phyloP scores from a whole-genome alignment of 345 rosid species.

The Hibiscus mutabilis region DNA sequence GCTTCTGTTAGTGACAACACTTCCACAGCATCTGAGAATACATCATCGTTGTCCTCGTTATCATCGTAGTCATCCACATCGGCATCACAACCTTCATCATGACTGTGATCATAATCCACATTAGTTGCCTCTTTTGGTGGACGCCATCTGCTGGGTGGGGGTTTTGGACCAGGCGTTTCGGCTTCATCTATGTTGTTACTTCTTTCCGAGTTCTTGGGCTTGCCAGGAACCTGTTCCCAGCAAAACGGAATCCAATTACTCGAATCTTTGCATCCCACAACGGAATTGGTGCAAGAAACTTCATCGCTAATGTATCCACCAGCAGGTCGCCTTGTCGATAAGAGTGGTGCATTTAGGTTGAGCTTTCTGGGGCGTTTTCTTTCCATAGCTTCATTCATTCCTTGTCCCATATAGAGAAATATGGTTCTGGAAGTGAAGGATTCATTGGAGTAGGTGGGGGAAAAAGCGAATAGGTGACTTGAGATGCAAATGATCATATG shows the following conservation, averaged over 20 bases:
- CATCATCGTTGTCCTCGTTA: slow-evolving; percentile 17
- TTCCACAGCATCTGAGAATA: slow-evolving; percentile 43
- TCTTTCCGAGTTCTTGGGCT: slow-evolving; percentile 40
- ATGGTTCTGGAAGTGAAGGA: not conserved
- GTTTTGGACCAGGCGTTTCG: slow-evolving; percentile 58
- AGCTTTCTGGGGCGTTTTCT: slow-evolving; percentile 41
- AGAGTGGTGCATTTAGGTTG: slow-evolving; percentile 62
- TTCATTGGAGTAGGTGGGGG: slow-evolving; percentile 1
- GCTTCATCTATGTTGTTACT: slow-evolving; percentile 16
- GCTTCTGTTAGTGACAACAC: slow-evolving; percentile 73
- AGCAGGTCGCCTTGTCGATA: slow-evolving; percentile 51
- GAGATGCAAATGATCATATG: slow-evolving; percentile 7
- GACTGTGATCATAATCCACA: not conserved
- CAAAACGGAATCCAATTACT: slow-evolving; percentile 59
- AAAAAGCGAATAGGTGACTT: not conserved
- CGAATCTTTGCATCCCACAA: slow-evolving; percentile 13
- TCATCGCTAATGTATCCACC: slow-evolving; percentile 11
- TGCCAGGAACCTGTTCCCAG: slow-evolving; percentile 84
- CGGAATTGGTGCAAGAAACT: slow-evolving; percentile 18
- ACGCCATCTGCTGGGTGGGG: slow-evolving; percentile 53
- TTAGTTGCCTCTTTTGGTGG: slow-evolving; percentile 6
- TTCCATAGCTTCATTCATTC: slow-evolving; percentile 23
- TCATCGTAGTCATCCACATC: slow-evolving; percentile 27
- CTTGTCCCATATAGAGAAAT: slow-evolving; percentile 6
- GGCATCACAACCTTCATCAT: slow-evolving; percentile 24